These are phyloP conservation scores for Fusarium tricinctum DNA, from an alignment of 2,329 filamentous ascomycete species.

Conservation along the genomic window DNA sequence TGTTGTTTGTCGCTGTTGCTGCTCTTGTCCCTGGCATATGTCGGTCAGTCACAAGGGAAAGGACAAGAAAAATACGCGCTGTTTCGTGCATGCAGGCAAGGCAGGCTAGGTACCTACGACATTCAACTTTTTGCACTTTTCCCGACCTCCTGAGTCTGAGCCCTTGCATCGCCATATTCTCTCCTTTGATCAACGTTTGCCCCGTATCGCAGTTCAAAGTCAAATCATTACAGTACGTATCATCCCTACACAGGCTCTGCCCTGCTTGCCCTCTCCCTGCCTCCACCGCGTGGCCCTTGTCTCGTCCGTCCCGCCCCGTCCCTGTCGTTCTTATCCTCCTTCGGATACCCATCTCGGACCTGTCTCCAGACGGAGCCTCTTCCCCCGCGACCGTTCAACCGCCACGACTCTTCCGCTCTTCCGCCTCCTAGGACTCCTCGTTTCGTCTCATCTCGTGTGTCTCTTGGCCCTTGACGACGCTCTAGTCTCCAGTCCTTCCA, in stretches of 20 bases:
- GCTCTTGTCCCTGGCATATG: conserved; percentile 12
- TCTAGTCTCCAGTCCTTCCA: conserved; percentile 29
- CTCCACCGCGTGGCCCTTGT: conserved; percentile 38
- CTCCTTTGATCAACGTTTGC: not conserved
- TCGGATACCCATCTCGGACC: conserved; percentile 46
- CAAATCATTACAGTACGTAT: conserved; percentile 15
- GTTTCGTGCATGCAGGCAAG: not conserved
- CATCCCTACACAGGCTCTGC: conserved; percentile 10
- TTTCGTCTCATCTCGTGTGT: conserved; percentile 3
- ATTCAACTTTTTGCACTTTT: conserved; percentile 6
- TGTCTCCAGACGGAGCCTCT: conserved; percentile 51
- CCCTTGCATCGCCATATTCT: conserved; percentile 19
- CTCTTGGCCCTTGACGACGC: conserved; percentile 17
- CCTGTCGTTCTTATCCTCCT: conserved; percentile 45
- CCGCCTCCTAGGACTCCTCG: conserved; percentile 20
- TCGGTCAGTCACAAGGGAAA: conserved; percentile 1
- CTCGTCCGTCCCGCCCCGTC: conserved; percentile 40
- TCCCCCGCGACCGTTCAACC: conserved; percentile 44
- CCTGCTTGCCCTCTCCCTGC: conserved; percentile 11
- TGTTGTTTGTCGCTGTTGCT: not conserved
- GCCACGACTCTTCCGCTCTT: conserved; percentile 41
- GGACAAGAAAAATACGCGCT: not conserved
- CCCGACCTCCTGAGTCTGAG: not conserved
- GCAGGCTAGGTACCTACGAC: not conserved
- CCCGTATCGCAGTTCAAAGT: conserved; percentile 7